Base-by-base conservation (phyloP, 768 basidiomycete species). In the Lactarius akahatsu region DNA sequence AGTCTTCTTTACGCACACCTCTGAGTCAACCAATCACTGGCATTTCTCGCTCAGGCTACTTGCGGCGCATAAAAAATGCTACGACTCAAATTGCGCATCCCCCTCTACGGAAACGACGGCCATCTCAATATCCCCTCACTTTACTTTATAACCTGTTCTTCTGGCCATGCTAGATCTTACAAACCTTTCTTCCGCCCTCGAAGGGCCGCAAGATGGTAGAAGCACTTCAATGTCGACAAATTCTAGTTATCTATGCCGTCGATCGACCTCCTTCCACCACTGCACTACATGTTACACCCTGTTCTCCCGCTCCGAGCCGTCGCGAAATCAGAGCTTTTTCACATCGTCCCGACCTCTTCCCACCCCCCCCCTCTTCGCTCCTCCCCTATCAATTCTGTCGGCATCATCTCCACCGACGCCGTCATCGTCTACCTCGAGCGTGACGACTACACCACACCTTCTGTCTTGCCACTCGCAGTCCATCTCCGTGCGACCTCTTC, bases 401-500 rank as follows among this genome's bases (percentile, higher is more conserved):
- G 10, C 36, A 18, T 9, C 40, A 5, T 15, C 47, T 18, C 54
- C 28, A 23, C 11, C 57, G 10, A 45, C 16, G 1, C 20, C 34
- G 8, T 38, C 55, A 6, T 50, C 36, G 1, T 50, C 65, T 32
- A 23, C 56, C 20, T 62, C 41, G 2, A 28, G 52, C 52, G 30
- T n/a, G 20, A 16, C 30, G 2, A 32, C 18, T 20, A 5, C 26
- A 10, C 11, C 50, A 26, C 32, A 23, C 20, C 47, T 26, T 20
- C 57, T 2, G 8, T 15, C 30, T 23, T 43, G 57, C 52, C 61
- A n/a, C 30, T 57, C 47, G 16, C 45, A 30, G 61, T 62, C 30
- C 8, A 61, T 66, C n/a, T 34, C 62, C 32, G 18, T 30, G 15
- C 62, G 66, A 2, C 66, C 66, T 23, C 66, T 67, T 56, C 66